phyloP scores from a whole-genome alignment of 1,284 basidiomycete species.

The Trametes hirsuta region DNA sequence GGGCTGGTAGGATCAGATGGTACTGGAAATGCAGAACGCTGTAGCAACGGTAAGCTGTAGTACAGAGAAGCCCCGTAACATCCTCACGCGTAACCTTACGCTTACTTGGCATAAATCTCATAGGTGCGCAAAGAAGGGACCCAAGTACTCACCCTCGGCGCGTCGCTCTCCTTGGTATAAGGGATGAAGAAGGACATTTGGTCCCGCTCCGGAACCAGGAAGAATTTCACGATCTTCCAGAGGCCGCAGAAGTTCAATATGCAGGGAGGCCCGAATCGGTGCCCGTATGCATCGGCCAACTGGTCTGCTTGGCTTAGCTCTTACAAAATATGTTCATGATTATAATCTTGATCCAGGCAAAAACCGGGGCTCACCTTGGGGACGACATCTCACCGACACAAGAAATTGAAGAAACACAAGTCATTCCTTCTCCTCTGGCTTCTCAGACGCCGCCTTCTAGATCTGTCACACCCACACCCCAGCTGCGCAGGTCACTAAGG shows the following conservation, averaged over 20 bases:
- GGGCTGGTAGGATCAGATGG: conserved; percentile 32
- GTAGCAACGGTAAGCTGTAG: not conserved
- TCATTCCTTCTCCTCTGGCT: conserved; percentile 21
- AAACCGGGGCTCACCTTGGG: not conserved
- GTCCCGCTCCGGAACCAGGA: conserved; percentile 37
- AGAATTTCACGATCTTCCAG: conserved; percentile 40
- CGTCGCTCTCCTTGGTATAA: conserved; percentile 35
- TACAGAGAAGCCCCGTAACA: no score
- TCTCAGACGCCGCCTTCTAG: conserved; percentile 18
- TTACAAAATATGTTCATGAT: not conserved
- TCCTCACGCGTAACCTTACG: not conserved
- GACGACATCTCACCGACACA: conserved; percentile 25
- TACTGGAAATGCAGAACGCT: not conserved
- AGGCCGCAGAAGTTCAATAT: conserved; percentile 46
- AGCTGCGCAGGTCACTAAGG: not conserved
- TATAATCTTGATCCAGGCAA: conserved; percentile 6
- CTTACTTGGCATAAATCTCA: no score
- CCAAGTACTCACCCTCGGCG: conserved; percentile 16
- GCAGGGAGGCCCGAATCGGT: conserved; percentile 54
- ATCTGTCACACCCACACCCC: conserved; percentile 25
- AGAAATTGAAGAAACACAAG: conserved; percentile 34
- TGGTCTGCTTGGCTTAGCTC: conserved; percentile 42
- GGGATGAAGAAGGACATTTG: conserved; percentile 37
- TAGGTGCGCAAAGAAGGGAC: no score
- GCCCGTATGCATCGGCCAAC: conserved; percentile 57